phyloP scores from a whole-genome alignment of 23 red algal species.

The Gracilaria caudata region DNA sequence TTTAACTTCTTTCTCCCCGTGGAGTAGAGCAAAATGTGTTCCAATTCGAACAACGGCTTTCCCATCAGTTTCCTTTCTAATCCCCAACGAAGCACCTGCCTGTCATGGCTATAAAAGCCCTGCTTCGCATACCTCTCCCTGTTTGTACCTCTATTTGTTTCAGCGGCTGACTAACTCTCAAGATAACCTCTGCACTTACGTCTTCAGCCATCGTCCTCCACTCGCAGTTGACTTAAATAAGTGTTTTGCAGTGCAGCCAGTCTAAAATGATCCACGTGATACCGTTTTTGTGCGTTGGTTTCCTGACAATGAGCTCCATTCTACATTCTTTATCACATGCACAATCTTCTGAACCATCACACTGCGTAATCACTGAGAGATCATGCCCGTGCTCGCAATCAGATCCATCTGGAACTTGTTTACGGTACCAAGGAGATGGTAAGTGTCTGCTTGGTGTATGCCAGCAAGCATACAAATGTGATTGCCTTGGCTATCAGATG shows the following conservation, averaged over 20 bases:
- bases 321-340: background rate
- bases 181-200: background rate
- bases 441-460: constrained; percentile 28
- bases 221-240: background rate
- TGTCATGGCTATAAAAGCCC: background rate
- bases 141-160: background rate
- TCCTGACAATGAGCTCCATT: background rate
- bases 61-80: background rate
- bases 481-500: constrained; percentile 32
- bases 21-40: background rate
- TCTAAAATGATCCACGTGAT: background rate
- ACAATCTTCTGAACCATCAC: constrained; percentile 7
- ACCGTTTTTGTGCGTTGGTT: background rate
- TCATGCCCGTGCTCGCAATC: constrained; percentile 16
- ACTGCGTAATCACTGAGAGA: constrained; percentile 15
- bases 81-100: background rate
- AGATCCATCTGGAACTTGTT: constrained; percentile 17
- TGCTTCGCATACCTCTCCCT: background rate
- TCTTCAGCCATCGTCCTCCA: background rate
- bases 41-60: background rate
- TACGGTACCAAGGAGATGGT: constrained; percentile 25
- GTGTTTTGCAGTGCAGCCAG: too few species aligned
- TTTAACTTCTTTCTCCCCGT: background rate
- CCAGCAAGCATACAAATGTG: constrained; percentile 20
- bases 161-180: background rate